A percentile compares a stretch with the other conserved stretches of the same genome.
Evolutionary conservation across 371 early-diverging fungal species (phyloP).

Genomic region (Chytridiales sp.): DNA sequence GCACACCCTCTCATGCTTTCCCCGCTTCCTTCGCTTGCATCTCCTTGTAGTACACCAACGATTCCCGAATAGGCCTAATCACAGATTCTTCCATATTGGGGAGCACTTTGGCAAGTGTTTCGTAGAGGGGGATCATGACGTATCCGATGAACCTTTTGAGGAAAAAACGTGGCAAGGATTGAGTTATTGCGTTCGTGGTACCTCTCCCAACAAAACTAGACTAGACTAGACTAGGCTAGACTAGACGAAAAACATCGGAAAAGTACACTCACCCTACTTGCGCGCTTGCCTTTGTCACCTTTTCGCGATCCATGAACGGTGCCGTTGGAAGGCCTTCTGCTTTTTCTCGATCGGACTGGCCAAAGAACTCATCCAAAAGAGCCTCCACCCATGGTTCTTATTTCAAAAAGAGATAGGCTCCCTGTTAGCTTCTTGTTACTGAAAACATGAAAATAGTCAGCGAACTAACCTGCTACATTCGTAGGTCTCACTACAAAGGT

Average conservation of each 20-base stretch:
- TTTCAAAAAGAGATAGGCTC: constrained; percentile 7
- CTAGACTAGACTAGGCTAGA: no score
- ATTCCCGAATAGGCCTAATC: constrained; percentile 32
- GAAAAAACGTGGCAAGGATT: background rate
- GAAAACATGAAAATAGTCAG: no score
- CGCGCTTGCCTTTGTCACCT: constrained; percentile 50
- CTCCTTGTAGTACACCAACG: constrained; percentile 41
- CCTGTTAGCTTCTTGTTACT: background rate
- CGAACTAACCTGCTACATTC: constrained; percentile 29
- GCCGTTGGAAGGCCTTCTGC: constrained; percentile 46
- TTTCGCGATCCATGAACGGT: constrained; percentile 54
- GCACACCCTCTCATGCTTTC: no score
- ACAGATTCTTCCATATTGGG: constrained; percentile 39
- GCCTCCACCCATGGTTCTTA: constrained; percentile 53
- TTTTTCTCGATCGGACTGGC: constrained; percentile 50
- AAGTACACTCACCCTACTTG: constrained; percentile 40
- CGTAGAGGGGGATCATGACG: constrained; percentile 55
- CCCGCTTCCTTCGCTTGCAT: constrained; percentile 27
- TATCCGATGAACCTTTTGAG: constrained; percentile 41
- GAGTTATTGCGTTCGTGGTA: background rate
- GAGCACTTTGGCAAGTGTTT: constrained; percentile 40
- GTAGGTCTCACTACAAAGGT: constrained; percentile 32
- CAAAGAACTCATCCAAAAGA: constrained; percentile 50
- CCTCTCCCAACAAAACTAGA: no score
- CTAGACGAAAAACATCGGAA: background rate